These are phyloP conservation scores for Dryadomyces quercivorus DNA, from an alignment of 2,329 filamentous ascomycete genomes.

Conservation along the genomic window DNA sequence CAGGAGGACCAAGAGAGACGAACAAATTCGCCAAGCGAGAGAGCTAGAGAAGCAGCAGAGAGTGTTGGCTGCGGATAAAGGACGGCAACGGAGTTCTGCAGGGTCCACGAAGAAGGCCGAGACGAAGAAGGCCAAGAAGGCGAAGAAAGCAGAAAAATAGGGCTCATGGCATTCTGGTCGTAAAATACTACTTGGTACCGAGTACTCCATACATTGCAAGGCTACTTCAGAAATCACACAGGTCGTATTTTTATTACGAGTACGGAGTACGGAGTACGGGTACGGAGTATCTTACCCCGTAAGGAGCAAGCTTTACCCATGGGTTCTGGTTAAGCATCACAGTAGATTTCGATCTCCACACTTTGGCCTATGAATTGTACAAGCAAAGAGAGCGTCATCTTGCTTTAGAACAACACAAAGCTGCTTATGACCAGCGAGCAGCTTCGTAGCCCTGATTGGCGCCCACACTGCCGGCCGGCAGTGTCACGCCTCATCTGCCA, in stretches of 20 bases:
- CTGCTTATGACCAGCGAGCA: slow-evolving; percentile 18
- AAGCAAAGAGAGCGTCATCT: too few species aligned
- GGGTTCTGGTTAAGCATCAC: too few species aligned
- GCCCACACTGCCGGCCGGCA: slow-evolving; percentile 37
- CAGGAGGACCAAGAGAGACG: slow-evolving; percentile 8
- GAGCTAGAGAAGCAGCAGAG: slow-evolving; percentile 14
- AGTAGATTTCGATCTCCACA: too few species aligned
- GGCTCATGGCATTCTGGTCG: background rate
- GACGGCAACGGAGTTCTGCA: background rate
- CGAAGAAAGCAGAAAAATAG: slow-evolving; percentile 6
- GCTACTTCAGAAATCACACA: too few species aligned
- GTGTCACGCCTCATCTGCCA: slow-evolving; percentile 17
- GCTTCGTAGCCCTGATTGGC: slow-evolving; percentile 32
- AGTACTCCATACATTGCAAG: too few species aligned
- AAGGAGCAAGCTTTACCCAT: too few species aligned
- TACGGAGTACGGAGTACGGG: too few species aligned
- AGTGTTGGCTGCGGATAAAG: slow-evolving; percentile 10
- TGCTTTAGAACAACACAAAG: too few species aligned
- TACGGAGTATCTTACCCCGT: too few species aligned
- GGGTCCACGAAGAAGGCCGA: background rate
- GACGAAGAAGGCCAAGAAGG: slow-evolving; percentile 10
- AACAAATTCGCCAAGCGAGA: slow-evolving; percentile 5
- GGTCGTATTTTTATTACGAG: too few species aligned
- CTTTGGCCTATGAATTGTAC: too few species aligned
- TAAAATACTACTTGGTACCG: too few species aligned